phyloP scores from a whole-genome alignment of 148 eudicot species.

The Vaccinium corymbosum region DNA sequence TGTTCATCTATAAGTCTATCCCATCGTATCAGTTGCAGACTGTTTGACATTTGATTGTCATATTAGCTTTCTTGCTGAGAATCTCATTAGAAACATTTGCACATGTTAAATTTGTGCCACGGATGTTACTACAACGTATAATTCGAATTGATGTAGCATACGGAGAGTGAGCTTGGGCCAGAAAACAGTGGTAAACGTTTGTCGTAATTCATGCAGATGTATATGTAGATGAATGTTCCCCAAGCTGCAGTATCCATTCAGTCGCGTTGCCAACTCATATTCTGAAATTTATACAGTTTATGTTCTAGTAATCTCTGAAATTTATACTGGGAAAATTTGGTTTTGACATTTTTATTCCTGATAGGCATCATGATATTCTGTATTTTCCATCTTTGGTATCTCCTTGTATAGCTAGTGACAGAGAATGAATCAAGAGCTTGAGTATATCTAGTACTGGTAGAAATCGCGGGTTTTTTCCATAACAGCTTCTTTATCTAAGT shows the following conservation, averaged over 20 bases:
- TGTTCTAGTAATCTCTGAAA: not conserved
- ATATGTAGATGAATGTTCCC: not conserved
- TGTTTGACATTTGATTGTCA: not conserved
- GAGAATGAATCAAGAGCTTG: conserved; percentile 1
- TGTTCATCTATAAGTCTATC: not conserved
- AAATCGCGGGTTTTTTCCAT: not conserved
- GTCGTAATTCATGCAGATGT: not conserved
- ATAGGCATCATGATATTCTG: not conserved
- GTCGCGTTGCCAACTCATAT: not conserved
- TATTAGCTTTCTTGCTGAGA: not conserved
- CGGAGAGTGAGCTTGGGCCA: not conserved
- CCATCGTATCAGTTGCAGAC: not conserved
- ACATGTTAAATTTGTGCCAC: not conserved
- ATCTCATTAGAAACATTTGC: no score
- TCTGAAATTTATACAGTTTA: not conserved
- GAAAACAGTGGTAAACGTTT: not conserved
- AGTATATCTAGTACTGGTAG: not conserved
- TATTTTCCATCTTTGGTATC: not conserved
- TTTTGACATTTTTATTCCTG: not conserved
- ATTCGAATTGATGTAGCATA: not conserved
- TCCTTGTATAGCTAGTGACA: not conserved
- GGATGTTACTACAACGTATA: not conserved
- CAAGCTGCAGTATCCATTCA: not conserved
- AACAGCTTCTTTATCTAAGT: not conserved
- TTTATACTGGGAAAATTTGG: not conserved